phyloP scores from a whole-genome alignment of 2,329 filamentous ascomycete species.

The Phialophora chinensis region DNA sequence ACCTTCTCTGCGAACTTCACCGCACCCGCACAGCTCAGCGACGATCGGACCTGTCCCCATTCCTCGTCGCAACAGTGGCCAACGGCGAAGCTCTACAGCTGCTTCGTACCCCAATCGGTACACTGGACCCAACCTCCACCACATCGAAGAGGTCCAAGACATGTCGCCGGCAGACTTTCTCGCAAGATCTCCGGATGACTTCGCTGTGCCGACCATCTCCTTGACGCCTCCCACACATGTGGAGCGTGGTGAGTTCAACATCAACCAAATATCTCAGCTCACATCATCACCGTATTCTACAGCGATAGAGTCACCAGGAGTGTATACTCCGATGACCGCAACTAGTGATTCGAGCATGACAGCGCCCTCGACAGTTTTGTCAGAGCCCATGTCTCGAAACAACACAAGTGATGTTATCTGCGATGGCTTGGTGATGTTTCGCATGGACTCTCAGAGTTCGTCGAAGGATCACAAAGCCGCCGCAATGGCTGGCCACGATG shows the following conservation, averaged over 20 bases:
- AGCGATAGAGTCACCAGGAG: conserved; percentile 40
- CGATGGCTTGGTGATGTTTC: conserved; percentile 52
- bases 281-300: conserved; percentile 37
- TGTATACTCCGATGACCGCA: conserved; percentile 36
- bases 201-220: conserved; percentile 35
- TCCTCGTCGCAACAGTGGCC: conserved; percentile 31
- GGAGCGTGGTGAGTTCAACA: conserved; percentile 40
- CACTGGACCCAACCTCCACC: conserved; percentile 43
- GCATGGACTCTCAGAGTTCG: conserved; percentile 49
- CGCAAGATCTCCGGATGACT: conserved; percentile 46
- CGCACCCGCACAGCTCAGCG: conserved; percentile 25
- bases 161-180: conserved; percentile 52
- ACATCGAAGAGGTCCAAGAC: conserved; percentile 49
- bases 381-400: conserved; percentile 53
- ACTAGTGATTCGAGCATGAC: conserved; percentile 42
- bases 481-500: conserved; percentile 40
- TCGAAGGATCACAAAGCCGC: conserved; percentile 42
- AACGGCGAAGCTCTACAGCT: conserved; percentile 39
- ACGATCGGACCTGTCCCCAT: conserved; percentile 41
- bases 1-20: conserved; percentile 45
- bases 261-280: conserved; percentile 38
- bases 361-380: conserved; percentile 41
- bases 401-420: conserved; percentile 54
- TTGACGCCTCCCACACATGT: conserved; percentile 40
- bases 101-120: conserved; percentile 49